Base-by-base conservation (phyloP, 768 basidiomycete species). In the Auriscalpium orientale region DNA sequence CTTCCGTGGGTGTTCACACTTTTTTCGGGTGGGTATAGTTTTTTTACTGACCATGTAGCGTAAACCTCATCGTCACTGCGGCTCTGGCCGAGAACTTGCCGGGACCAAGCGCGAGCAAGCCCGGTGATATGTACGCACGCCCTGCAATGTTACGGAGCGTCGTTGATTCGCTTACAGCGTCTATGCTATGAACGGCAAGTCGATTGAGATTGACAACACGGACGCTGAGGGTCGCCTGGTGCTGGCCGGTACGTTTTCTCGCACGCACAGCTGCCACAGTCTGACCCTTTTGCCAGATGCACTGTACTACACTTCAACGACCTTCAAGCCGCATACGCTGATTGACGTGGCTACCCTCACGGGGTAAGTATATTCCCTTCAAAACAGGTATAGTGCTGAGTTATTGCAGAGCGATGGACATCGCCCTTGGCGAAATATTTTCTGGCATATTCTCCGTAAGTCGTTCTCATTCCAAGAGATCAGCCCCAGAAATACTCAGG, bases 271-370 rank as follows among this genome's bases (percentile, higher is more conserved):
- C 36, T 43, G 44, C 11, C 20, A 40, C 12, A 9, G 22, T 15
- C 35, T 36, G n/a, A 8, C 49, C 46, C n/a, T 15, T 10, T 22
- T 49, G 46, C 46, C 62, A 82, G 92, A 95, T 68, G 89, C 91
- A 1, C 78, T 95, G 56, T 89, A 89, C 70, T 95, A 94, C 67
- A 81, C 83, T 22, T 81, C 85, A 1, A 82, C 85, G 8, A 76
- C 80, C 55, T 91, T 79, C 75, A 88, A 87, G 67, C 85, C 92
- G 1, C 84, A 89, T 65, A 89, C 88, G 0, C 73, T 93, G 49
- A 81, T 95, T 58, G 90, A 95, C 65, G 91, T 91, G 22, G 92
- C 92, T 13, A 94, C 91, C 0, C 78, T 94, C 46, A 93, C 90
- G 18, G 85, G 85, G 87, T 87, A 68, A 34, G 60, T 35, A 20